A percentile compares a stretch with the other conserved stretches of the same genome.
Evolutionary conservation across 2,329 filamentous ascomycete species (phyloP).

Genomic region (Claviceps fusiformis): DNA sequence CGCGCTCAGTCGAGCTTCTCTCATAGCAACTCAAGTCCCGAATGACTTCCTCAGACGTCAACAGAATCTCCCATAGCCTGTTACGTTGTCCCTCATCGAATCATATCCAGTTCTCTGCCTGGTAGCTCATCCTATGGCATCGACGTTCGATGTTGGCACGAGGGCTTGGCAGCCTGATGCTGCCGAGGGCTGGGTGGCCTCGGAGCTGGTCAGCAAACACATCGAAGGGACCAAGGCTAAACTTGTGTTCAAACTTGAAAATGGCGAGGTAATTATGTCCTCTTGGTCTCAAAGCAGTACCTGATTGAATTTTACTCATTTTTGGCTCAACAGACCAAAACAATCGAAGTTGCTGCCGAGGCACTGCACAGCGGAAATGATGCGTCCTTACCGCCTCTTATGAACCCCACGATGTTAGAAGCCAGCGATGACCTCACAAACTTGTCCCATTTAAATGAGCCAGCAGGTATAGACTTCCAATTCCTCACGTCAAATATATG

Average conservation of each 20-base stretch:
- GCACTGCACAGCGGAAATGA: conserved; percentile 67
- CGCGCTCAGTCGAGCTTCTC: conserved; percentile 1
- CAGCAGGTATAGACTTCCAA: conserved; percentile 53
- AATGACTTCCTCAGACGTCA: conserved; percentile 2
- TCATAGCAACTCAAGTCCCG: conserved; percentile 2
- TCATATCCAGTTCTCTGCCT: conserved; percentile 4
- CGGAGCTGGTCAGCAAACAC: conserved; percentile 78
- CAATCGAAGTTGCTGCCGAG: conserved; percentile 61
- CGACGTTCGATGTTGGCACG: conserved; percentile 91
- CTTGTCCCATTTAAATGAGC: conserved; percentile 94
- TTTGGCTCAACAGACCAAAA: conserved; percentile 50
- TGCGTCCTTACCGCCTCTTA: conserved; percentile 72
- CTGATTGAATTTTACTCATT: background rate
- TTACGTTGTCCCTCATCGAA: conserved; percentile 7
- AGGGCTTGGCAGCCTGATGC: conserved; percentile 96
- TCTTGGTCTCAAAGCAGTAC: background rate
- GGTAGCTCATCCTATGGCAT: conserved; percentile 51
- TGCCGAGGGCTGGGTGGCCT: conserved; percentile 94
- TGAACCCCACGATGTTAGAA: conserved; percentile 97
- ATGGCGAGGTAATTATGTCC: conserved; percentile 62
- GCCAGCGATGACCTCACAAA: conserved; percentile 97
- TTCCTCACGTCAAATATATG: background rate
- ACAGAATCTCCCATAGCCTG: conserved; percentile 1
- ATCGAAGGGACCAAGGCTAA: conserved; percentile 75
- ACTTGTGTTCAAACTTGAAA: conserved; percentile 78